Conservation (phyloP, 345 rosid species). For the Lagerstroemia speciosa region DNA sequence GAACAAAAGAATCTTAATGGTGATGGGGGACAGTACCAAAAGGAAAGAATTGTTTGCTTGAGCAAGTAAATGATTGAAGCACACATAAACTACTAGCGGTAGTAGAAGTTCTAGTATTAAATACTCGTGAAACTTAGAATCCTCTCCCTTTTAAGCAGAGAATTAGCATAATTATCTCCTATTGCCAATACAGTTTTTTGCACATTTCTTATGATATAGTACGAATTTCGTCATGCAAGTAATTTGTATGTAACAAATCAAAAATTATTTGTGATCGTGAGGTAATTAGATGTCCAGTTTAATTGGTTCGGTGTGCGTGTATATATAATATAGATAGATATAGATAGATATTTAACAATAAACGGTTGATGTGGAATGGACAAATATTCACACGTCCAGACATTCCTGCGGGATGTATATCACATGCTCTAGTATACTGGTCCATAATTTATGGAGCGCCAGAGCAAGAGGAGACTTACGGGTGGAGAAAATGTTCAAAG, state of each 20-base stretch:
- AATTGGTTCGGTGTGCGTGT: too few relatives aligned
- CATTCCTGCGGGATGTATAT: neutral
- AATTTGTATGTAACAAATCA: too few relatives aligned
- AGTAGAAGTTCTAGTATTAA: neutral
- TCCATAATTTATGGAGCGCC: neutral
- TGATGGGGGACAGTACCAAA: constrained; percentile 47
- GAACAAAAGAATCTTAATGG: constrained; percentile 29
- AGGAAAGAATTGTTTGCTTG: constrained; percentile 27
- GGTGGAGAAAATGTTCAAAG: constrained; percentile 97
- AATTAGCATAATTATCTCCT: too few relatives aligned
- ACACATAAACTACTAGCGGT: constrained; percentile 9
- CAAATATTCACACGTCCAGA: neutral
- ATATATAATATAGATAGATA: too few relatives aligned
- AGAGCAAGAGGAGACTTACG: constrained; percentile 38
- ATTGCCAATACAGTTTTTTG: too few relatives aligned
- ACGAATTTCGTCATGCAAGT: too few relatives aligned
- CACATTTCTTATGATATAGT: too few relatives aligned
- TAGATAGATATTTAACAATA: too few relatives aligned
- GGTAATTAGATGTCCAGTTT: too few relatives aligned
- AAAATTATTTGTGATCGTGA: too few relatives aligned
- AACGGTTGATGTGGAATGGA: neutral
- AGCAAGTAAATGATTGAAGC: constrained; percentile 15
- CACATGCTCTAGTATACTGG: neutral
- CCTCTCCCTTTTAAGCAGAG: too few relatives aligned
- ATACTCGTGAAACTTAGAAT: neutral